These are phyloP conservation scores for Ceraceosorus guamensis DNA, from an alignment of 1,284 basidiomycete species.

Conservation along the genomic window DNA sequence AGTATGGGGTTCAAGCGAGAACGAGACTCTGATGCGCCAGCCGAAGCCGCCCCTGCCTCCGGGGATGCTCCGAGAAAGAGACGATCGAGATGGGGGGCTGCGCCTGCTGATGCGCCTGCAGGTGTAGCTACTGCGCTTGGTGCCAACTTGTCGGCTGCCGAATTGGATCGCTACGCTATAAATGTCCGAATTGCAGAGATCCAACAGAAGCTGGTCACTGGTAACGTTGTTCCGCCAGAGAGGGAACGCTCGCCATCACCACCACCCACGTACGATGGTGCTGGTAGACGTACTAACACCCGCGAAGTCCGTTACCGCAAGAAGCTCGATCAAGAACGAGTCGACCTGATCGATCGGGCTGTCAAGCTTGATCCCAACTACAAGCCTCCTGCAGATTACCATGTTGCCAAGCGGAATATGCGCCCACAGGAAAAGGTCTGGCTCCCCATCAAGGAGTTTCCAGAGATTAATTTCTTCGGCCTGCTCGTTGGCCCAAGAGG, in stretches of 20 bases:
- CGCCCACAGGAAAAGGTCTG: slow-evolving; percentile 81
- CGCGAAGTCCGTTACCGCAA: slow-evolving; percentile 95
- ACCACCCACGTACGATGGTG: slow-evolving; percentile 90
- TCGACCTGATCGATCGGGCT: slow-evolving; percentile 83
- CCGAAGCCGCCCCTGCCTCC: neutral
- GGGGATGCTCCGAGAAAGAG: slow-evolving; percentile 35
- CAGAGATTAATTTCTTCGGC: slow-evolving; percentile 99
- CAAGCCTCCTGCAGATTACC: slow-evolving; percentile 89
- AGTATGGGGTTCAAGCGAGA: neutral
- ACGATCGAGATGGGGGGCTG: slow-evolving; percentile 45
- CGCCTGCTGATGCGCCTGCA: slow-evolving; percentile 26
- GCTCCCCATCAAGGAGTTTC: slow-evolving; percentile 98
- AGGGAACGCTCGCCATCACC: slow-evolving; percentile 89
- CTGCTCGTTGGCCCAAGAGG: slow-evolving; percentile 95
- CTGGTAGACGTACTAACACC: slow-evolving; percentile 95
- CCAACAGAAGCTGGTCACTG: slow-evolving; percentile 81
- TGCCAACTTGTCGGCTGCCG: slow-evolving; percentile 32
- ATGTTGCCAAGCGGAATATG: slow-evolving; percentile 71
- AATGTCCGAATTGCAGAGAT: slow-evolving; percentile 79
- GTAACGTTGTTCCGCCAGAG: slow-evolving; percentile 92
- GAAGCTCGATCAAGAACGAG: slow-evolving; percentile 94
- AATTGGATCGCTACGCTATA: slow-evolving; percentile 46
- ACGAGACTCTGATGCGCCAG: neutral
- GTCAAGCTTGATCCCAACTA: slow-evolving; percentile 97
- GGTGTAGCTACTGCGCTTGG: slow-evolving; percentile 37